phyloP scores from a whole-genome alignment of 2,329 filamentous ascomycete genomes.

The Passalora sequoiae region DNA sequence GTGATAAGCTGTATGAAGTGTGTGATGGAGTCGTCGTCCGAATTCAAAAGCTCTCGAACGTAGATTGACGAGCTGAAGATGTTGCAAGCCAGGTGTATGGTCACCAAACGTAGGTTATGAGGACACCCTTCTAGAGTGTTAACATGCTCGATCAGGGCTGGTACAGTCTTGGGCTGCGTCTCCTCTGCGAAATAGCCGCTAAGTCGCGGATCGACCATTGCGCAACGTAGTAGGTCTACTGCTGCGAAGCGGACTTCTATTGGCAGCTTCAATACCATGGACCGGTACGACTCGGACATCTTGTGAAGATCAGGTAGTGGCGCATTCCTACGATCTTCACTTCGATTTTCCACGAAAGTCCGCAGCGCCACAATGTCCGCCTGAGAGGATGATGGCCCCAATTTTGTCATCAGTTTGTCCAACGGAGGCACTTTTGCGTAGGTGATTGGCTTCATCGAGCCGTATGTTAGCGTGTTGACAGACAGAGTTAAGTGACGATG shows the following conservation, averaged over 20 bases:
- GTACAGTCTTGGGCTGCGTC: conserved; percentile 62
- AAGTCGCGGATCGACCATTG: conserved; percentile 70
- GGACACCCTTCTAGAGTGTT: conserved; percentile 58
- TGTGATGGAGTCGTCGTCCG: conserved; percentile 34
- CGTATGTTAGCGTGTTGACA: conserved; percentile 63
- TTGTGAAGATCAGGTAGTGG: conserved; percentile 64
- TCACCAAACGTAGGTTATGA: conserved; percentile 77
- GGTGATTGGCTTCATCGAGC: conserved; percentile 61
- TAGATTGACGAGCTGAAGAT: conserved; percentile 73
- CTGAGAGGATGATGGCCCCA: conserved; percentile 59
- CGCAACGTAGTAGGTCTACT: conserved; percentile 77
- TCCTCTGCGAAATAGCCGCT: conserved; percentile 73
- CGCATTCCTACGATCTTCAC: conserved; percentile 57
- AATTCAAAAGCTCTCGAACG: conserved; percentile 40
- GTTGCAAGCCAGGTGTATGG: conserved; percentile 78
- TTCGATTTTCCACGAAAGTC: conserved; percentile 63
- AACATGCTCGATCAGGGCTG: conserved; percentile 55
- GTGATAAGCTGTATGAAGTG: conserved; percentile 66
- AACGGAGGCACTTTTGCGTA: conserved; percentile 78
- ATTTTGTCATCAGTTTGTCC: conserved; percentile 73
- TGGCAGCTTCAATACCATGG: conserved; percentile 45
- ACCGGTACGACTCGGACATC: conserved; percentile 46
- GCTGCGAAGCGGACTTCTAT: conserved; percentile 68
- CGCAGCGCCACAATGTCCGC: conserved; percentile 60
- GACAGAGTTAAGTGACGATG: conserved; percentile 70